Evolutionary conservation across 2,329 filamentous ascomycete genomes (phyloP).

Genomic region (Calonectria pseudoturangicola): DNA sequence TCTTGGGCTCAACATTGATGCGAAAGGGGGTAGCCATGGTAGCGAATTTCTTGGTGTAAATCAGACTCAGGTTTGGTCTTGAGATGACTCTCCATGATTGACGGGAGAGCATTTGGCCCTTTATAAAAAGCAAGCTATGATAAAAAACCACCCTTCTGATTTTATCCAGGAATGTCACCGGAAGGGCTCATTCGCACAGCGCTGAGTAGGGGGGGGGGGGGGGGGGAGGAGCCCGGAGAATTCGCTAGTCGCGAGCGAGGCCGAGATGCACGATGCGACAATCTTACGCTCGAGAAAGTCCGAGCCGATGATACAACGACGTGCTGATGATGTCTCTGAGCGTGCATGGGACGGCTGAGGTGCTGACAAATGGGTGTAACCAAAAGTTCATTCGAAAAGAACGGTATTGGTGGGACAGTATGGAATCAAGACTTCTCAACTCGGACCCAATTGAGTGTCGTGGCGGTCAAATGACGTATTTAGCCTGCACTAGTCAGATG

Average conservation of each 20-base stretch:
- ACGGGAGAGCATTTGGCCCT: slow-evolving; percentile 42
- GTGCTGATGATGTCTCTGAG: not conserved
- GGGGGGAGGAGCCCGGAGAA: not conserved
- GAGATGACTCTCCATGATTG: slow-evolving; percentile 41
- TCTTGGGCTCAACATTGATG: slow-evolving; percentile 67
- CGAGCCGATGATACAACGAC: not conserved
- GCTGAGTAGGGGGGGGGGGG: no score
- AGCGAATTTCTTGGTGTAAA: slow-evolving; percentile 21
- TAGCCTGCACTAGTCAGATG: slow-evolving; percentile 13
- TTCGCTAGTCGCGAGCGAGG: not conserved
- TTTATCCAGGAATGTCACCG: slow-evolving; percentile 12
- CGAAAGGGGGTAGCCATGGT: slow-evolving; percentile 68
- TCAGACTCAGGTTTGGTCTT: slow-evolving; percentile 27
- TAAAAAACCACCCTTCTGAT: not conserved
- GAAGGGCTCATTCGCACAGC: not conserved
- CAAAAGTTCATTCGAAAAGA: not conserved
- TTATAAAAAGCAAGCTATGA: not conserved
- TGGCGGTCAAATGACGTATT: slow-evolving; percentile 17
- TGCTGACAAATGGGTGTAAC: slow-evolving; percentile 10
- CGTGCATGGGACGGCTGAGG: not conserved
- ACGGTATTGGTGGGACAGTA: slow-evolving; percentile 9
- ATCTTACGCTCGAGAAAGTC: slow-evolving; percentile 1
- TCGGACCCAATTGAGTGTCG: not conserved
- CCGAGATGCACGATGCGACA: slow-evolving; percentile 11
- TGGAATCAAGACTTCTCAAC: slow-evolving; percentile 21